phyloP scores from a whole-genome alignment of 441 rosid genomes.

The Croton laevigatus region DNA sequence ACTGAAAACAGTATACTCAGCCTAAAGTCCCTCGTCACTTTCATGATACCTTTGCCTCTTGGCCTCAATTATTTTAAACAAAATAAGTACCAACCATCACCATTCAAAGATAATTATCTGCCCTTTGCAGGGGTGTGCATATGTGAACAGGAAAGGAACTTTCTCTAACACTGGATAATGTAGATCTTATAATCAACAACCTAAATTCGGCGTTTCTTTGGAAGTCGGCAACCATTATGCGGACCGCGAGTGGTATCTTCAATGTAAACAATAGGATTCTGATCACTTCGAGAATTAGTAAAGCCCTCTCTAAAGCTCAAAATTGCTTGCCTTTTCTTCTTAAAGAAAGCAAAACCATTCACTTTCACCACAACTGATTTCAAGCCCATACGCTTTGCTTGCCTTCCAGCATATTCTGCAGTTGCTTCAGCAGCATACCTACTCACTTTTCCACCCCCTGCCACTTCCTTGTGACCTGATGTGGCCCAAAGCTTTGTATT shows the following conservation, averaged over 20 bases:
- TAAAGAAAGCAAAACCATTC: slow-evolving; percentile 70
- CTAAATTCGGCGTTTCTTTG: slow-evolving; percentile 67
- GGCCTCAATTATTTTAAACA: too few relatives aligned
- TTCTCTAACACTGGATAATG: not conserved
- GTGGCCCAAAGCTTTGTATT: slow-evolving; percentile 56
- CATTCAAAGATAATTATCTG: too few relatives aligned
- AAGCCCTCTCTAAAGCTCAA: slow-evolving; percentile 73
- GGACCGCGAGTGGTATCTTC: slow-evolving; percentile 78
- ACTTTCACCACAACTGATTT: slow-evolving; percentile 77
- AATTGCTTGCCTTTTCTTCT: slow-evolving; percentile 72
- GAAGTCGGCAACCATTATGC: slow-evolving; percentile 85
- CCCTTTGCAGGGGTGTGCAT: too few relatives aligned
- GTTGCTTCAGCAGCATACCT: slow-evolving; percentile 81
- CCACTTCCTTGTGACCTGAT: slow-evolving; percentile 50
- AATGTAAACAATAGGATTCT: slow-evolving; percentile 56
- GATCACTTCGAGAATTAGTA: slow-evolving; percentile 37
- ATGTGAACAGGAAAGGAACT: too few relatives aligned
- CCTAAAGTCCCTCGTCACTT: too few relatives aligned
- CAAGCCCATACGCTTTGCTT: slow-evolving; percentile 59
- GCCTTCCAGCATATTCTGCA: slow-evolving; percentile 71
- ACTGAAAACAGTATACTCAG: too few relatives aligned
- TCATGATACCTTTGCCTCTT: too few relatives aligned
- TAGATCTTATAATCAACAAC: not conserved
- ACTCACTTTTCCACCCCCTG: slow-evolving; percentile 56
- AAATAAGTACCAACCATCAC: too few relatives aligned